Conservation (phyloP, 495 filamentous ascomycete species). For the Sordaria brevicollis region DNA sequence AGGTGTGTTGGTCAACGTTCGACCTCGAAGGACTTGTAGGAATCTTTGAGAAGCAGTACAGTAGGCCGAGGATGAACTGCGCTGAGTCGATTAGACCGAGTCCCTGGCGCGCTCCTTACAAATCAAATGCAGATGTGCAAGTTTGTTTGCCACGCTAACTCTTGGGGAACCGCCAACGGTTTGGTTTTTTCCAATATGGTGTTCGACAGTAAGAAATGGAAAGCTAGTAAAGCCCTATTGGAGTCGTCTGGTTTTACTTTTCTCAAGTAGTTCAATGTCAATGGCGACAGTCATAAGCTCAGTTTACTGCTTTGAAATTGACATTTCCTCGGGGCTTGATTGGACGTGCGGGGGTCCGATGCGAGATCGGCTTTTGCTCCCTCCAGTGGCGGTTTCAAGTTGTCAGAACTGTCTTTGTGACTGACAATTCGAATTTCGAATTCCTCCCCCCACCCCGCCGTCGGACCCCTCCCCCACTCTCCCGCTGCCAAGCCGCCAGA, state of each 20-base stretch:
- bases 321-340: not conserved
- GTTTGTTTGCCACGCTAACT: not conserved
- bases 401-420: not conserved
- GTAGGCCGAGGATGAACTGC: not conserved
- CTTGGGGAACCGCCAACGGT: not conserved
- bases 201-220: not conserved
- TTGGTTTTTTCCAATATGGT: not conserved
- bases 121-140: not conserved
- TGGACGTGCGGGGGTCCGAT: conserved; percentile 9
- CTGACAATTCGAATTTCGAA: not conserved
- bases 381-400: not conserved
- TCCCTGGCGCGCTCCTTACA: not conserved
- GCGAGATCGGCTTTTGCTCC: conserved; percentile 25
- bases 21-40: not conserved
- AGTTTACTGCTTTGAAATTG: conserved; percentile 29
- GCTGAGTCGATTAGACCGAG: no score
- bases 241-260: conserved; percentile 5
- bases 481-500: not conserved
- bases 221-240: not conserved
- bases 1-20: not conserved
- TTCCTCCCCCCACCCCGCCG: no score
- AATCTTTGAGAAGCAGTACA: not conserved
- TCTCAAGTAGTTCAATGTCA: not conserved
- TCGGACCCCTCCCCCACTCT: not conserved
- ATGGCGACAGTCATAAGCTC: not conserved